Evolutionary conservation across 2,329 filamentous ascomycete genomes (phyloP).

Genomic region (Colletotrichum costaricense): DNA sequence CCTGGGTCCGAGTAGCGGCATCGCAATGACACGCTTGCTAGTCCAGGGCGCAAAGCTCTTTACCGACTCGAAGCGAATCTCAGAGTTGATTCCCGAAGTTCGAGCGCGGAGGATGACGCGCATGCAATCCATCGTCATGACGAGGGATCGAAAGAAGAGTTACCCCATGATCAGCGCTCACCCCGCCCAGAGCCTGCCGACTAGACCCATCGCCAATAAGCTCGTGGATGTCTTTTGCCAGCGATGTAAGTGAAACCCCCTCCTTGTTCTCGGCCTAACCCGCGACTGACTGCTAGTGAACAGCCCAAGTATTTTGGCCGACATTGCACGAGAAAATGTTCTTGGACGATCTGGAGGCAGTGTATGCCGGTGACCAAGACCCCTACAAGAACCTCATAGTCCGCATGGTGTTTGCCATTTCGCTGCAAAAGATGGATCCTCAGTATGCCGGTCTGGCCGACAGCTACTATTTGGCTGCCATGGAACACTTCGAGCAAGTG

Average conservation of each 20-base stretch:
- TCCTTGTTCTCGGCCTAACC: not conserved
- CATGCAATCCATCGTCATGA: constrained; percentile 70
- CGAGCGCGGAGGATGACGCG: constrained; percentile 66
- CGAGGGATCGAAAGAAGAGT: constrained; percentile 78
- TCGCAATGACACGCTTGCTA: constrained; percentile 91
- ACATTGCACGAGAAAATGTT: constrained; percentile 87
- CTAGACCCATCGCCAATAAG: constrained; percentile 77
- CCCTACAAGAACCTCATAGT: constrained; percentile 89
- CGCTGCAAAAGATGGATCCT: constrained; percentile 89
- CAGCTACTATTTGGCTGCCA: constrained; percentile 91
- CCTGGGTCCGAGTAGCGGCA: constrained; percentile 92
- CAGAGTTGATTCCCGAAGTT: constrained; percentile 86
- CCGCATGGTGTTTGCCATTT: constrained; percentile 93
- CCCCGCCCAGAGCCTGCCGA: constrained; percentile 81
- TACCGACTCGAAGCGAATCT: constrained; percentile 90
- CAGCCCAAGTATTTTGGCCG: constrained; percentile 90
- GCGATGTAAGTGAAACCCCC: constrained; percentile 70
- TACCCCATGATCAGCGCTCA: constrained; percentile 91
- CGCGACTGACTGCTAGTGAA: constrained; percentile 33
- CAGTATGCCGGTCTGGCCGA: constrained; percentile 94
- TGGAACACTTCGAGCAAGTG: constrained; percentile 85
- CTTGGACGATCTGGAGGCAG: constrained; percentile 79
- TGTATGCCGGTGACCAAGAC: constrained; percentile 81
- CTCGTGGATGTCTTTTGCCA: constrained; percentile 88
- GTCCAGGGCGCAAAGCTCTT: constrained; percentile 98